Base-by-base conservation (phyloP, 129 eudicot species). In the Flaveria bidentis region DNA sequence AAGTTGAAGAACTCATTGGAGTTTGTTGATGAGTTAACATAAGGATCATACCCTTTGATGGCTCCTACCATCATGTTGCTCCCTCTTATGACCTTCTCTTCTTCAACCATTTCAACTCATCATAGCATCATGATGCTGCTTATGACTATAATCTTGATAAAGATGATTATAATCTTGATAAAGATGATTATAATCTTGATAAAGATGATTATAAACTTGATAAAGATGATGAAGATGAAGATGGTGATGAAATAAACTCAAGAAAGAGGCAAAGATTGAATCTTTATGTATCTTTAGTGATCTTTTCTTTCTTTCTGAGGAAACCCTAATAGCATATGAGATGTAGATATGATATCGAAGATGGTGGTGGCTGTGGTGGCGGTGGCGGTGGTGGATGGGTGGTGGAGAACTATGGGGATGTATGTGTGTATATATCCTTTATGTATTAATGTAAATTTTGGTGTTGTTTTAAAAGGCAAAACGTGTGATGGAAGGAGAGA, bases 1-100 rank as follows among this genome's bases (percentile, higher is more conserved):
- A 85, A 80, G 86, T 81, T 84, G 86, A 82, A 87, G 60, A 89
- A 87, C 65, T 90, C 96, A 17, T 80, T 80, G 57, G 80, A 50
- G 84, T 80, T 67, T 17, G 72, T 4, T 74, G 76, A 74, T 74
- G 80, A 57, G 71, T 74, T 80, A 55, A 56, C 69, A 20, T 36
- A 71, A 10, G 78, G 47, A 63, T 67, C 65, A 80, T 72, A 79
- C 36, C 67, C 73, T 26, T 41, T 41, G 13, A 5, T 17, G 25
- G 18, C 42, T 65, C 74, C 75, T 8, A 80, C 78, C 79, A 80
- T 72, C 83, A 79, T 72, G 30, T 79, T 62, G 73, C 30, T 79
- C 17, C 76, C 52, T 60, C 46, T 51, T 39, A 79, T 72, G 25
- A 39, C 53, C 68, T 79, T 79, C 58, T 64, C 50, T 79, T 79